phyloP scores from a whole-genome alignment of 2,329 filamentous ascomycete genomes.

The Phialophora chinensis region DNA sequence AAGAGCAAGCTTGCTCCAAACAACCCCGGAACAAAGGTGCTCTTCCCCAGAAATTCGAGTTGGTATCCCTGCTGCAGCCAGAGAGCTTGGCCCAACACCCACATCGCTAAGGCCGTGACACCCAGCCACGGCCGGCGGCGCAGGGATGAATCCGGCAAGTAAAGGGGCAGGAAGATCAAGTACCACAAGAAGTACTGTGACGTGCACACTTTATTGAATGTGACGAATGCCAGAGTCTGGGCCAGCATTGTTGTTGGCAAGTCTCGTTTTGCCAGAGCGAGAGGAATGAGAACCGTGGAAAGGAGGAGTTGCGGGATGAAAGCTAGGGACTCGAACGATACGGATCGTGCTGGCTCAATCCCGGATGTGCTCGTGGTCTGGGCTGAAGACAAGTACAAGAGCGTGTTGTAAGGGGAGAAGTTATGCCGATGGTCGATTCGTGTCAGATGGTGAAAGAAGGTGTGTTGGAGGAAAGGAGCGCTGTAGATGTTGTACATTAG shows the following conservation, averaged over 20 bases:
- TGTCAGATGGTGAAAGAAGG: constrained; percentile 89
- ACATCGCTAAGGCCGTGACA: constrained; percentile 68
- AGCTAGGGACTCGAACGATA: constrained; percentile 75
- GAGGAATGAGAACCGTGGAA: constrained; percentile 75
- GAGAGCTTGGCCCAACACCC: constrained; percentile 68
- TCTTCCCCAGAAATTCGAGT: constrained; percentile 79
- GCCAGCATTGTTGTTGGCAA: constrained; percentile 83
- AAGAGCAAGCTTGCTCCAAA: constrained; percentile 78
- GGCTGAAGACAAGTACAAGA: constrained; percentile 85
- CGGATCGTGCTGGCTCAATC: constrained; percentile 42
- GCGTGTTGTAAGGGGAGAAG: constrained; percentile 93
- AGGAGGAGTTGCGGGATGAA: constrained; percentile 88
- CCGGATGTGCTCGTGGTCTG: constrained; percentile 48
- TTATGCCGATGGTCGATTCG: constrained; percentile 97
- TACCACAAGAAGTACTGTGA: constrained; percentile 99
- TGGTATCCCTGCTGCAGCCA: constrained; percentile 78
- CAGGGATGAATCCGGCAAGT: constrained; percentile 76
- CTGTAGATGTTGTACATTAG: constrained; percentile 83
- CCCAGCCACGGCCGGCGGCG: constrained; percentile 67
- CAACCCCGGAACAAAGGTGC: constrained; percentile 84
- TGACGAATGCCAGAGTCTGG: constrained; percentile 95
- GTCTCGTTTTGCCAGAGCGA: constrained; percentile 49
- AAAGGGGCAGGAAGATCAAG: constrained; percentile 88
- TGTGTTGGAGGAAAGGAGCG: constrained; percentile 81
- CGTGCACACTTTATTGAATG: constrained; percentile 98